Conservation (phyloP, 495 filamentous ascomycete species). For the Niebla homalea region DNA sequence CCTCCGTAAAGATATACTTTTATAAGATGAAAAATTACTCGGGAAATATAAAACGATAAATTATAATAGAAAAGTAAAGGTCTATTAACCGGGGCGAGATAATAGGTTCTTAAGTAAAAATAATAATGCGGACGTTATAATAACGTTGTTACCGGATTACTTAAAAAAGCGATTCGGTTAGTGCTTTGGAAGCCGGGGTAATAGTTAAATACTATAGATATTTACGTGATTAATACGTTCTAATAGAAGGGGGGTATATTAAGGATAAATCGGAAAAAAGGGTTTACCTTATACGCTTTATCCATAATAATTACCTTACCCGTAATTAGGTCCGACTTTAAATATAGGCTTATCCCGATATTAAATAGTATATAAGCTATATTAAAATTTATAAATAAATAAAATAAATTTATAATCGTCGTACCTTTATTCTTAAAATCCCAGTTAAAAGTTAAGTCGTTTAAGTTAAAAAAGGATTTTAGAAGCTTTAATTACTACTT, state of each 20-base stretch:
- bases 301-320: slow-evolving; percentile 44
- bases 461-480: slow-evolving; percentile 27
- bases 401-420: slow-evolving; percentile 64
- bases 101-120: slow-evolving; percentile 71
- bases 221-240: neutral
- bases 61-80: slow-evolving; percentile 57
- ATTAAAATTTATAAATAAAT: slow-evolving; percentile 52
- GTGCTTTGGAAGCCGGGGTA: slow-evolving; percentile 28
- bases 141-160: slow-evolving; percentile 61
- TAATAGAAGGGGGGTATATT: neutral
- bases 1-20: slow-evolving; percentile 39
- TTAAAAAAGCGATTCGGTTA: slow-evolving; percentile 52
- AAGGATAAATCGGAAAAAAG: neutral
- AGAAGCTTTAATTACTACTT: slow-evolving; percentile 27
- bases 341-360: slow-evolving; percentile 48
- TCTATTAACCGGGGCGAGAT: slow-evolving; percentile 55
- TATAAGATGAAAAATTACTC: slow-evolving; percentile 49
- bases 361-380: slow-evolving; percentile 58
- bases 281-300: slow-evolving; percentile 43
- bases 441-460: slow-evolving; percentile 17
- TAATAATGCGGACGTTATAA: slow-evolving; percentile 47
- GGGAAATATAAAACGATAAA: slow-evolving; percentile 60
- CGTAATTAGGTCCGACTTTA: slow-evolving; percentile 31
- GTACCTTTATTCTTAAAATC: slow-evolving; percentile 35
- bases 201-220: slow-evolving; percentile 35